These are phyloP conservation scores for Pinus taeda DNA, from an alignment of 75 land plant genomes.

Conservation along the genomic window DNA sequence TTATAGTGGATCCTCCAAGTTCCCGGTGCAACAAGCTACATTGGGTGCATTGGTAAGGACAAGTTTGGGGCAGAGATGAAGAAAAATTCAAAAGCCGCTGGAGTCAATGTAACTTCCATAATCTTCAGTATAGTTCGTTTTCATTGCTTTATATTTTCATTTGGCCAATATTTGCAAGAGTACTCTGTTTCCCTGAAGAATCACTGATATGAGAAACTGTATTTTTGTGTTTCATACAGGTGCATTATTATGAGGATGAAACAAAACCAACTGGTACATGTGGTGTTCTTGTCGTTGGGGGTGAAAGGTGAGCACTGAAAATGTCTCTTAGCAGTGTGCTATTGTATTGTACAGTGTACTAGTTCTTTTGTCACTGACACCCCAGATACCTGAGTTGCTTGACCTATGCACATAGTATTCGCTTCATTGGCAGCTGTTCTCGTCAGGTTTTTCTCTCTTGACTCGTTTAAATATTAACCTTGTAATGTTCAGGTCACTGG, in stretches of 20 bases:
- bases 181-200: neutral
- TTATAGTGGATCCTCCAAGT: slow-evolving; percentile 96
- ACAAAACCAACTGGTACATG: slow-evolving; percentile 90
- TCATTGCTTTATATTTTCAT: neutral
- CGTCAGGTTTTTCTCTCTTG: neutral
- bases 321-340: slow-evolving; percentile 49
- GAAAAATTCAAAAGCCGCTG: slow-evolving; percentile 61
- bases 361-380: neutral
- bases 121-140: neutral
- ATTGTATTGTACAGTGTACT: neutral
- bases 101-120: slow-evolving; percentile 71
- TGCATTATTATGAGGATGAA: slow-evolving; percentile 83
- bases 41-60: slow-evolving; percentile 98
- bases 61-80: slow-evolving; percentile 95
- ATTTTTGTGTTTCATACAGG: slow-evolving; percentile 26
- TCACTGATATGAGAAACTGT: neutral
- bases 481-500: slow-evolving; percentile 62
- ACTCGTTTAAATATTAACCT: neutral
- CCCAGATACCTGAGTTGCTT: neutral
- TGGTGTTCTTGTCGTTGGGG: slow-evolving; percentile 93
- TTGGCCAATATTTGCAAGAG: neutral
- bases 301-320: slow-evolving; percentile 69
- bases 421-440: neutral
- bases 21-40: slow-evolving; percentile 92
- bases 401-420: neutral